Evolutionary conservation across 345 rosid genomes (phyloP), one percentile per base, ranked within the genome.

Genomic region (Ceriops tagal): DNA sequence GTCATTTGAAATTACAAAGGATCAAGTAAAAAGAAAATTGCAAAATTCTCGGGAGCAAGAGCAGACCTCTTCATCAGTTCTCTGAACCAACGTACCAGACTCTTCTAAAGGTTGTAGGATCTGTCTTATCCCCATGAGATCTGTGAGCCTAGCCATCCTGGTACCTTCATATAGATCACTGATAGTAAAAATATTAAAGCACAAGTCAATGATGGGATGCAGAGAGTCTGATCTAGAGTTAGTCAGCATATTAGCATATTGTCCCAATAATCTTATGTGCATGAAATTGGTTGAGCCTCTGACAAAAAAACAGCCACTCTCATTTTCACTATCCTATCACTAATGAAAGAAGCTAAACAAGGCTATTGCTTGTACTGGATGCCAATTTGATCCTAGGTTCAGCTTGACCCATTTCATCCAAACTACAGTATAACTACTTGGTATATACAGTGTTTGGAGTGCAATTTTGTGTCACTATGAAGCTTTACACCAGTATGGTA

Each of bases 101-200:
- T 89, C 90, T 79, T 86, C 92, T 34, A 91, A 69, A 63, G 98
- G 96, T 69, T 77, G 83, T 71, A 93, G 69, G 58, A 91, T 73
- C 59, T 84, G 84, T 82, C 81, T 91, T 56, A 91, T 93, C 69
- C 97, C 97, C 65, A 80, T 47, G 32, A 91, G 78, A 81, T 93
- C 98, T 8, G 84, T 75, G 61, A 77, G 82, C 73, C 75, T 84
- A 2, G 97, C 96, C 82, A 83, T 86, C 61, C 97, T 79, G 27
- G 97, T 82, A 61, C 97, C 98, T 82, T 93, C 98, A 35, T 93
- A 93, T 56, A 91, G 83, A 82, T 93, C 98, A 74, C 98, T 91
- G 56, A 31, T 58, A 53, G 34, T 35, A 55, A 18, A 72, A 78
- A 30, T 46, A 60, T 30, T 21, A 58, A 67, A 68, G 34, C 58